phyloP scores from a whole-genome alignment of 192 early-diverging fungal species.

The Pilobolus umbonatus region DNA sequence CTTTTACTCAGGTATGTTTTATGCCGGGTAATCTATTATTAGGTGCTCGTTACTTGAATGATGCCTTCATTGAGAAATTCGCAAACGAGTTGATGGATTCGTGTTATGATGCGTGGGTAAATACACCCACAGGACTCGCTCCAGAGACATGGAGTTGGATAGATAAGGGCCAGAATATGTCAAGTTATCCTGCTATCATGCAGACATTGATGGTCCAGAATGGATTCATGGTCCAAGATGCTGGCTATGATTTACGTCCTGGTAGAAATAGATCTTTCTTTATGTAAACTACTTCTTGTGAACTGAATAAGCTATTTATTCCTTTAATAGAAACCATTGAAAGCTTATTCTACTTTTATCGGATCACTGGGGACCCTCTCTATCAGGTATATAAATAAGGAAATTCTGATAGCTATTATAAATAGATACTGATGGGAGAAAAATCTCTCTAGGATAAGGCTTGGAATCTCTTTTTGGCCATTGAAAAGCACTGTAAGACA shows the following conservation, averaged over 20 bases:
- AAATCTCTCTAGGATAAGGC: constrained; percentile 43
- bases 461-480: constrained; percentile 49
- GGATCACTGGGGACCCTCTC: constrained; percentile 59
- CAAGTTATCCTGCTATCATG: constrained; percentile 2
- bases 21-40: constrained; percentile 48
- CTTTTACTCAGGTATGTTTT: constrained; percentile 35
- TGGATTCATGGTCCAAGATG: constrained; percentile 13
- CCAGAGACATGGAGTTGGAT: constrained; percentile 45
- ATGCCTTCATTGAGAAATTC: constrained; percentile 26
- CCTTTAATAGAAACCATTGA: constrained; percentile 60
- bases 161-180: neutral
- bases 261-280: constrained; percentile 27
- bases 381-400: constrained; percentile 39
- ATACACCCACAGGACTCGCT: constrained; percentile 43
- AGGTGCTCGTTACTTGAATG: constrained; percentile 41
- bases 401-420: neutral
- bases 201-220: neutral
- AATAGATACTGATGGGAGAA: neutral
- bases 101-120: constrained; percentile 42
- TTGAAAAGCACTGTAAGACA: constrained; percentile 29
- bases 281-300: neutral
- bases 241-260: constrained; percentile 44
- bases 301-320: neutral
- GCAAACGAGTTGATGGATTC: constrained; percentile 39
- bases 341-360: constrained; percentile 71